Percentiles rank a stretch among this genome's conserved stretches.
These are phyloP conservation scores for Zangia roseola DNA, from an alignment of 768 basidiomycete species.

Conservation along the genomic window DNA sequence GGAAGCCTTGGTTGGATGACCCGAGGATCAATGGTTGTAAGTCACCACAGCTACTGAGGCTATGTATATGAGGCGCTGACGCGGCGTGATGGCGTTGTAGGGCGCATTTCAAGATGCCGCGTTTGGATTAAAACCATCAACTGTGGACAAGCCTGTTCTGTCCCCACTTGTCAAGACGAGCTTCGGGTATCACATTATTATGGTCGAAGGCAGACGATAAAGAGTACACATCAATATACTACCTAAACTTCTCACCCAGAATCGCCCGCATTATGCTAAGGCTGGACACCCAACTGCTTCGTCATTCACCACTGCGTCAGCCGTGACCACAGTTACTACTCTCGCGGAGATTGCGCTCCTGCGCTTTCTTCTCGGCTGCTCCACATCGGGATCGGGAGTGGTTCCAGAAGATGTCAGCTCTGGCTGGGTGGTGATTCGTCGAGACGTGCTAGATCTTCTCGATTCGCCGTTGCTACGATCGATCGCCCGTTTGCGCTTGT, in stretches of 20 bases:
- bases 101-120: slow-evolving; percentile 84
- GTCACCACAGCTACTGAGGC: slow-evolving; percentile 18
- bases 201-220: slow-evolving; percentile 81
- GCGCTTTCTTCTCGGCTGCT: slow-evolving; percentile 44
- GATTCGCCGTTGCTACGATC: slow-evolving; percentile 33
- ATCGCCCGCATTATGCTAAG: slow-evolving; percentile 13
- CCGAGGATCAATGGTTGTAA: slow-evolving; percentile 80
- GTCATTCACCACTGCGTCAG: slow-evolving; percentile 34
- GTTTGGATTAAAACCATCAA: slow-evolving; percentile 75
- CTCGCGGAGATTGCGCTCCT: slow-evolving; percentile 34
- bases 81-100: slow-evolving; percentile 32
- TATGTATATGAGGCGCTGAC: neutral
- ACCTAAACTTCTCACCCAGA: slow-evolving; percentile 3
- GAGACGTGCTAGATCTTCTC: slow-evolving; percentile 34
- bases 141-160: slow-evolving; percentile 72
- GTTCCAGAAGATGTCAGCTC: slow-evolving; percentile 45
- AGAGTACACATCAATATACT: slow-evolving; percentile 22
- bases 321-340: slow-evolving; percentile 27
- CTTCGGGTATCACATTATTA: slow-evolving; percentile 87
- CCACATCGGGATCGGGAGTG: slow-evolving; percentile 72
- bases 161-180: slow-evolving; percentile 79
- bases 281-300: slow-evolving; percentile 30
- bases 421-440: slow-evolving; percentile 42
- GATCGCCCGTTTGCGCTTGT: slow-evolving; percentile 42
- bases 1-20: slow-evolving; percentile 87